A percentile compares a stretch with the other conserved stretches of the same genome.
phyloP scores from a whole-genome alignment of 2,329 filamentous ascomycete genomes.

The Dactylellina sp. region DNA sequence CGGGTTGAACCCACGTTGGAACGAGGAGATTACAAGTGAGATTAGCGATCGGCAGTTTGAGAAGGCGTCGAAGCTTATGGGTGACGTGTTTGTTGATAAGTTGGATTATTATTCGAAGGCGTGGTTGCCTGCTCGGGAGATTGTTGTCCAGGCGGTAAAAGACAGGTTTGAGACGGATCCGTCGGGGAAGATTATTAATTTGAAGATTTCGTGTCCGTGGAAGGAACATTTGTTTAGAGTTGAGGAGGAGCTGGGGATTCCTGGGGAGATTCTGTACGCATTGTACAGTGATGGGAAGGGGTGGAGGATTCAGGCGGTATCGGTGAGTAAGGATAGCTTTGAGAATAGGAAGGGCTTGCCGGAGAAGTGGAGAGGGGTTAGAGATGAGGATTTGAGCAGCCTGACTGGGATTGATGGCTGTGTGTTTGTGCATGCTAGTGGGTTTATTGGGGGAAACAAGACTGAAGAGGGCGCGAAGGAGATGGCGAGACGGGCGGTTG shows the following conservation, averaged over 20 bases:
- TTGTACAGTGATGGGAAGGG: constrained; percentile 84
- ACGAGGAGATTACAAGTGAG: constrained; percentile 73
- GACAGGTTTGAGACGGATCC: constrained; percentile 76
- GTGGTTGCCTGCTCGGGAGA: constrained; percentile 87
- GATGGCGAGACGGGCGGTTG: constrained; percentile 83
- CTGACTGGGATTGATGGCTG: constrained; percentile 77
- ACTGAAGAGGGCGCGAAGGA: constrained; percentile 86
- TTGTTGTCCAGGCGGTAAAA: constrained; percentile 81
- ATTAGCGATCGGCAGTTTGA: constrained; percentile 85
- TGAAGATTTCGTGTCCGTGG: constrained; percentile 88
- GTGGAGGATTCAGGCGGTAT: constrained; percentile 95
- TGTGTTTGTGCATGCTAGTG: constrained; percentile 92
- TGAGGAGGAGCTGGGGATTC: constrained; percentile 72
- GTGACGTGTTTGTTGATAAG: constrained; percentile 85
- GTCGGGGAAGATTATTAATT: constrained; percentile 81
- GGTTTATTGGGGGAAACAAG: constrained; percentile 96
- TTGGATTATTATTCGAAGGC: constrained; percentile 78
- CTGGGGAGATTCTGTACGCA: constrained; percentile 78
- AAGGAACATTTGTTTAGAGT: constrained; percentile 94
- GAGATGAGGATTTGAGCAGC: constrained; percentile 84
- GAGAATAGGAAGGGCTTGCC: constrained; percentile 91
- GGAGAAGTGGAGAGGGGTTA: constrained; percentile 88
- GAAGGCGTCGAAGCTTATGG: constrained; percentile 82
- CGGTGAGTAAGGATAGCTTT: constrained; percentile 84
- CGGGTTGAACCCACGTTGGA: constrained; percentile 83